phyloP scores from a whole-genome alignment of 169 alveolate species.

The Plasmodium gaboni region DNA sequence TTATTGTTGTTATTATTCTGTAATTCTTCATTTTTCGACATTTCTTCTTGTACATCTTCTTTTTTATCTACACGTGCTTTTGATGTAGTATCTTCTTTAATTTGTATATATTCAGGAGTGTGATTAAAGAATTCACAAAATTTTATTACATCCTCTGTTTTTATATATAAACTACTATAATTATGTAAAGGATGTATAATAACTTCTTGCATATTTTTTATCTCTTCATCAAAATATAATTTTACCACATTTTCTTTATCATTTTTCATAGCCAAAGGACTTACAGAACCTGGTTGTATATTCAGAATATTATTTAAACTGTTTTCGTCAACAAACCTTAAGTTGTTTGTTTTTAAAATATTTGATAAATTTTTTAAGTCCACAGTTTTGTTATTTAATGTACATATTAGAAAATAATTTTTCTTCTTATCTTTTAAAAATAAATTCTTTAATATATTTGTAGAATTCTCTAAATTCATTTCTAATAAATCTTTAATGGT shows the following conservation, averaged over 20 bases:
- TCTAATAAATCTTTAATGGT: conserved; percentile 74
- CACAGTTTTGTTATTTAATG: conserved; percentile 73
- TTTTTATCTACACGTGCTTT: conserved; percentile 4
- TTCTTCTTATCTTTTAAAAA: conserved; percentile 82
- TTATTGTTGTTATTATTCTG: conserved; percentile 9
- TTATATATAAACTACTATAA: conserved; percentile 74
- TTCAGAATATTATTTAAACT: conserved; percentile 79
- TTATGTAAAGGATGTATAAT: conserved; percentile 77
- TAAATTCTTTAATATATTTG: conserved; percentile 71
- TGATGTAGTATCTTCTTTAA: conserved; percentile 11
- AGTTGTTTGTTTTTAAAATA: conserved; percentile 80
- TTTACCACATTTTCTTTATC: conserved; percentile 78
- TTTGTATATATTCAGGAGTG: conserved; percentile 45
- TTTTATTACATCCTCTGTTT: conserved; percentile 57
- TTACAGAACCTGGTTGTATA: conserved; percentile 83
- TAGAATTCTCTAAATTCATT: conserved; percentile 44
- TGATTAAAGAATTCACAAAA: conserved; percentile 69
- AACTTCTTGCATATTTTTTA: conserved; percentile 72
- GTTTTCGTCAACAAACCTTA: conserved; percentile 87
- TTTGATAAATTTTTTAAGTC: conserved; percentile 81
- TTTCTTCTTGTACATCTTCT: conserved; percentile 18
- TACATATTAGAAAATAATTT: conserved; percentile 76
- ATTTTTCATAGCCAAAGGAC: conserved; percentile 86
- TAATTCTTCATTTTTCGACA: conserved; percentile 14
- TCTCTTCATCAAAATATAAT: conserved; percentile 58